Evolutionary conservation across 1,139 yeast genomes (phyloP).

Genomic region (Lodderomyces beijingensis): DNA sequence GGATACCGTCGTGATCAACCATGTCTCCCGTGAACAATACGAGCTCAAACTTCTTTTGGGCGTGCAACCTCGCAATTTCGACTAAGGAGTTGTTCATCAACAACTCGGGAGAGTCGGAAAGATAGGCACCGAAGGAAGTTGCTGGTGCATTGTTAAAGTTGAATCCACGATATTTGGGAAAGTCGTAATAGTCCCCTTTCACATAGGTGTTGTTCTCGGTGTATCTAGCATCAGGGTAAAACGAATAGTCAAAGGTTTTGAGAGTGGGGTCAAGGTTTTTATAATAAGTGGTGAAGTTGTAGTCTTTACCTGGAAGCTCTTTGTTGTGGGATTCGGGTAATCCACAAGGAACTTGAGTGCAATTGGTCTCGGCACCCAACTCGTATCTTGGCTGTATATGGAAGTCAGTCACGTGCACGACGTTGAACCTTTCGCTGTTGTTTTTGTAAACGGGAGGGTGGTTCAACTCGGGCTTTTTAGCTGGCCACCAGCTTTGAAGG

Average conservation of each 20-base stretch:
- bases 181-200: slow-evolving; percentile 38
- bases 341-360: slow-evolving; percentile 50
- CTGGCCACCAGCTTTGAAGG: slow-evolving; percentile 30
- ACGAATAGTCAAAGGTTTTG: slow-evolving; percentile 15
- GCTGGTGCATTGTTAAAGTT: slow-evolving; percentile 48
- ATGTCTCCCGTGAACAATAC: slow-evolving; percentile 68
- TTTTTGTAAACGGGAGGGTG: slow-evolving; percentile 22
- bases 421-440: slow-evolving; percentile 43
- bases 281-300: slow-evolving; percentile 31
- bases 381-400: slow-evolving; percentile 56
- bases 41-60: slow-evolving; percentile 45
- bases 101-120: slow-evolving; percentile 62
- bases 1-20: slow-evolving; percentile 55
- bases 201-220: slow-evolving; percentile 30
- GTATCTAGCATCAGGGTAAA: slow-evolving; percentile 22
- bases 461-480: slow-evolving; percentile 21
- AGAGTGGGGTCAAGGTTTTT: slow-evolving; percentile 16
- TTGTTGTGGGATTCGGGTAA: slow-evolving; percentile 33
- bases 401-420: slow-evolving; percentile 61
- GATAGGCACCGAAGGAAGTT: slow-evolving; percentile 55
- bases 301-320: slow-evolving; percentile 22
- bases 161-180: slow-evolving; percentile 35
- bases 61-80: slow-evolving; percentile 34
- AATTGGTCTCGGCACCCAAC: slow-evolving; percentile 58
- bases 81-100: slow-evolving; percentile 53